phyloP scores from a whole-genome alignment of 805 yeast genomes.

The Nakazawaea pomicola region DNA sequence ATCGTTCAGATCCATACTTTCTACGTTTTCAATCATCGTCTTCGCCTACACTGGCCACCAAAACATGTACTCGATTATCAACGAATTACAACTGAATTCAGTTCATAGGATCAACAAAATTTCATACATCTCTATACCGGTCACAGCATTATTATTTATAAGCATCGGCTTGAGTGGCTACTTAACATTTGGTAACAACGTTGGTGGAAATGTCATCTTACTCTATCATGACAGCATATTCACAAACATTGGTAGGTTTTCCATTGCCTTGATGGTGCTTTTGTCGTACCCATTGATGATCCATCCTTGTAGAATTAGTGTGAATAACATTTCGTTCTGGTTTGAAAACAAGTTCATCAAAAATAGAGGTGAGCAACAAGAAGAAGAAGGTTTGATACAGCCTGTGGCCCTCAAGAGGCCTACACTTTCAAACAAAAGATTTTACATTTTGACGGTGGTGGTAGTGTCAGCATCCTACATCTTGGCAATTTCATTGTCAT shows the following conservation, averaged over 20 bases:
- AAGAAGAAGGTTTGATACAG: slow-evolving; percentile 1
- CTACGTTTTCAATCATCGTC: slow-evolving; percentile 69
- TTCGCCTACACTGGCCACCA: slow-evolving; percentile 83
- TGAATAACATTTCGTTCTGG: slow-evolving; percentile 60
- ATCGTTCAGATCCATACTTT: slow-evolving; percentile 39
- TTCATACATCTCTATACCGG: slow-evolving; percentile 40
- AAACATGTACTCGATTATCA: slow-evolving; percentile 71
- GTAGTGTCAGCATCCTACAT: slow-evolving; percentile 46
- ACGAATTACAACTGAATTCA: slow-evolving; percentile 56
- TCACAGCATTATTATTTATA: slow-evolving; percentile 54
- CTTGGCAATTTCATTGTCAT: slow-evolving; percentile 52
- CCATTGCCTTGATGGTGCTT: slow-evolving; percentile 68
- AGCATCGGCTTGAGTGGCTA: slow-evolving; percentile 68
- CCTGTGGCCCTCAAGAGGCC: slow-evolving; percentile 19
- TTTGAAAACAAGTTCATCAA: slow-evolving; percentile 23
- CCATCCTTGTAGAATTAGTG: slow-evolving; percentile 73
- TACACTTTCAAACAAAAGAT: slow-evolving; percentile 34
- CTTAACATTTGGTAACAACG: slow-evolving; percentile 62
- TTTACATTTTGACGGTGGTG: slow-evolving; percentile 41
- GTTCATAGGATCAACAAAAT: slow-evolving; percentile 43
- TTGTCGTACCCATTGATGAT: slow-evolving; percentile 75
- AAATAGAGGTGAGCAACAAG: no score
- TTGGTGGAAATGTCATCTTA: slow-evolving; percentile 63
- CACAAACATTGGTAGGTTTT: slow-evolving; percentile 50
- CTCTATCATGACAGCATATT: slow-evolving; percentile 54